Percentiles rank a stretch among this genome's conserved stretches.
phyloP scores from a whole-genome alignment of 768 basidiomycete species.

The Suillus clintonianus region DNA sequence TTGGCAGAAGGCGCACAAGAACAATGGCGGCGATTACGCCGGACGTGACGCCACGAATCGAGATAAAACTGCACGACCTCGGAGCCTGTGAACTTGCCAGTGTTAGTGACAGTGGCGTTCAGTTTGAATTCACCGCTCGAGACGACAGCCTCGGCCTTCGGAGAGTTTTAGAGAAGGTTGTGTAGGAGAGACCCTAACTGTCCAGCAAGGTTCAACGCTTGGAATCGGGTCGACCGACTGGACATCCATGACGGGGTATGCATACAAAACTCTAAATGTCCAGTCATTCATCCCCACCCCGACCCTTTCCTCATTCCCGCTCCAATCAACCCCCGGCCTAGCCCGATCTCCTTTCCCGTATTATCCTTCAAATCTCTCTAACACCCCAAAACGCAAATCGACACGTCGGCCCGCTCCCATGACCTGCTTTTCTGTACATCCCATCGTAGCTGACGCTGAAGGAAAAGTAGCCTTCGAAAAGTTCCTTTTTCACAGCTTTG shows the following conservation, averaged over 20 bases:
- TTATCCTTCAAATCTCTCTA: constrained; percentile 33
- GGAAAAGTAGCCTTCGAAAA: constrained; percentile 42
- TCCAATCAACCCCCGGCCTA: constrained; percentile 24
- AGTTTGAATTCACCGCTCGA: too few species aligned
- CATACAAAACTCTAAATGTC: background rate
- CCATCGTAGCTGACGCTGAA: constrained; percentile 36
- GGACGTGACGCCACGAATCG: constrained; percentile 50
- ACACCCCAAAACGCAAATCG: constrained; percentile 41
- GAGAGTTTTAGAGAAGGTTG: too few species aligned
- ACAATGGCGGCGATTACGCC: constrained; percentile 50
- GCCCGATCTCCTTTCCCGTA: constrained; percentile 35
- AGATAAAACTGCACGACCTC: constrained; percentile 79
- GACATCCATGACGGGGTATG: background rate
- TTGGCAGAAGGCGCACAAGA: constrained; percentile 69
- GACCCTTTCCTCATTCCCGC: background rate
- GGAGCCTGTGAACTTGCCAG: too few species aligned
- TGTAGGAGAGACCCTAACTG: too few species aligned
- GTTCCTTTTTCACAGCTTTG: constrained; percentile 25
- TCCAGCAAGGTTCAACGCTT: too few species aligned
- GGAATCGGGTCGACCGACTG: background rate
- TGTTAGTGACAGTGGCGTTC: too few species aligned
- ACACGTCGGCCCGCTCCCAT: constrained; percentile 32
- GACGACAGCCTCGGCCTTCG: too few species aligned
- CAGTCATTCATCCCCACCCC: background rate
- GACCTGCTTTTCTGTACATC: constrained; percentile 37